Evolutionary conservation across 1,139 yeast genomes (phyloP).

Genomic region (Dujonia santamariae): DNA sequence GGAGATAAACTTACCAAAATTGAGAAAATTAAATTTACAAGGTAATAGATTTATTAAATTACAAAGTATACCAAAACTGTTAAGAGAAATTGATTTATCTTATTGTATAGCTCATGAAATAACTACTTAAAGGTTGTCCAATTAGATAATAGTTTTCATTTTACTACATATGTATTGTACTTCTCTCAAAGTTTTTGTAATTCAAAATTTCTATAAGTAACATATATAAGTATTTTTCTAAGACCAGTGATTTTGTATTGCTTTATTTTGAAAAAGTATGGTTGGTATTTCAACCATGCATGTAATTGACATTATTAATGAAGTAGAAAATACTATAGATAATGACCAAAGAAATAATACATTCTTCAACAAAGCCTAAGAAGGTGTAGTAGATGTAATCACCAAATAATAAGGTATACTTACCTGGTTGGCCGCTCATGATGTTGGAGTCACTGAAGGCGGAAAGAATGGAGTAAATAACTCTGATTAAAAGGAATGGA

Average conservation of each 20-base stretch:
- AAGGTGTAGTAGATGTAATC: conserved; percentile 19
- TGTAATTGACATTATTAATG: conserved; percentile 2
- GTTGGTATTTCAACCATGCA: too few relatives aligned
- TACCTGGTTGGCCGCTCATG: conserved; percentile 10
- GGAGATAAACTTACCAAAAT: conserved; percentile 14
- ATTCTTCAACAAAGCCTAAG: conserved; percentile 14
- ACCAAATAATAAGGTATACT: conserved; percentile 18
- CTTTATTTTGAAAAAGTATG: too few relatives aligned
- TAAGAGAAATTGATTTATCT: conserved; percentile 15
- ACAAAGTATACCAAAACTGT: conserved; percentile 12
- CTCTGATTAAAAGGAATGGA: conserved; percentile 14
- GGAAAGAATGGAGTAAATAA: conserved; percentile 14
- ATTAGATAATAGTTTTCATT: too few relatives aligned
- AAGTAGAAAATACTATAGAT: conserved; percentile 3
- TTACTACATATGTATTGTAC: too few relatives aligned
- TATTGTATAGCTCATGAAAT: conserved; percentile 13
- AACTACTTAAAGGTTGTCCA: too few relatives aligned
- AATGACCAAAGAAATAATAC: conserved; percentile 6
- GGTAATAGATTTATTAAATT: conserved; percentile 18
- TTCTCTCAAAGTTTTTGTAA: too few relatives aligned
- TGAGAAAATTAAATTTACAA: conserved; percentile 16
- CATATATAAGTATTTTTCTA: too few relatives aligned
- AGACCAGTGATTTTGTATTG: too few relatives aligned
- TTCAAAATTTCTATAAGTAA: too few relatives aligned
- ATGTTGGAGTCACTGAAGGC: conserved; percentile 16